Conservation (phyloP, 257 asterid species). For the Nicotiana benthamiana region DNA sequence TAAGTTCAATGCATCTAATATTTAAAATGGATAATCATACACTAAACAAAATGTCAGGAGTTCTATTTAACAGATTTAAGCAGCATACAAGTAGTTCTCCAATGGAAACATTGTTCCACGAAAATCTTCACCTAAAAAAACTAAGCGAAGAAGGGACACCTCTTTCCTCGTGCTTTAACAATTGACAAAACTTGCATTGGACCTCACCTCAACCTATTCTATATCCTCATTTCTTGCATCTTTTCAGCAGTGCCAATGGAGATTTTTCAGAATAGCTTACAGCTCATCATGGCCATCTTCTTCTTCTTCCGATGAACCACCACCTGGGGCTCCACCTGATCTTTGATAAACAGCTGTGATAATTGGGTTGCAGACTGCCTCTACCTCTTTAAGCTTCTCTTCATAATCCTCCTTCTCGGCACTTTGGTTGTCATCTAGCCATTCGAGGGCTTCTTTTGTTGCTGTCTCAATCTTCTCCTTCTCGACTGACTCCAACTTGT, state of each 20-base stretch:
- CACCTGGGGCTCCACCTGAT: slow-evolving; percentile 80
- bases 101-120: background rate
- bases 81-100: background rate
- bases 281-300: slow-evolving; percentile 63
- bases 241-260: background rate
- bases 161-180: background rate
- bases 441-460: slow-evolving; percentile 81
- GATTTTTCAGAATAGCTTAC: slow-evolving; percentile 1
- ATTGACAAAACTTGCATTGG: background rate
- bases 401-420: slow-evolving; percentile 89
- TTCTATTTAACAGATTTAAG: background rate
- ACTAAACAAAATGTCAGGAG: background rate
- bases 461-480: slow-evolving; percentile 96
- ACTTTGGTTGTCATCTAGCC: slow-evolving; percentile 85
- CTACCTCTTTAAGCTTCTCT: slow-evolving; percentile 94
- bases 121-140: slow-evolving; percentile 2
- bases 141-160: background rate
- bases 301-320: slow-evolving; percentile 32
- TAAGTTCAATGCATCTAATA: too few species aligned
- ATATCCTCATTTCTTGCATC: background rate
- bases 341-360: slow-evolving; percentile 89
- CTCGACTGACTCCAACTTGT: slow-evolving; percentile 76
- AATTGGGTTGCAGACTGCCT: slow-evolving; percentile 86
- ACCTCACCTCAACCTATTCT: background rate
- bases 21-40: background rate